Percentiles rank a stretch among this genome's conserved stretches.
Conservation (phyloP, 2,329 filamentous ascomycete species). For the Kalmusia sp. region DNA sequence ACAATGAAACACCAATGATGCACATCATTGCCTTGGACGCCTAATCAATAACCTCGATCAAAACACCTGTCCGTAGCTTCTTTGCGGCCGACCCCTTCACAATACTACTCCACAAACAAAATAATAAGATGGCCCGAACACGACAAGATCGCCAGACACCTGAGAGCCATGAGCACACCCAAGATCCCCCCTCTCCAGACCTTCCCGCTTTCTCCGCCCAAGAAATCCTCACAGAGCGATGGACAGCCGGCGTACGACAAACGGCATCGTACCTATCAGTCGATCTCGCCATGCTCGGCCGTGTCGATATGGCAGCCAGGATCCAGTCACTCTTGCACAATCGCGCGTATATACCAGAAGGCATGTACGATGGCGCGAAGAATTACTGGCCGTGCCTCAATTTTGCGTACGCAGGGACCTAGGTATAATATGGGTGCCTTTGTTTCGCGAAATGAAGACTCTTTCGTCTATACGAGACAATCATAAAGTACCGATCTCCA, state of each 20-base stretch:
- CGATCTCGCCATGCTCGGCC: constrained; percentile 2
- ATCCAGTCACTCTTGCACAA: constrained; percentile 2
- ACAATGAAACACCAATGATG: too few species aligned
- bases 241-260: not conserved
- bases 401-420: constrained; percentile 1
- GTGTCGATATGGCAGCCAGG: not conserved
- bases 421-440: too few species aligned
- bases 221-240: not conserved
- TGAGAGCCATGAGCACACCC: not conserved
- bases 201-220: not conserved
- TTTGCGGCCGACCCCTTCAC: too few species aligned
- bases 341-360: constrained; percentile 1
- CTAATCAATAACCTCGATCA: too few species aligned
- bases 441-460: too few species aligned
- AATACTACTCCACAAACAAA: too few species aligned
- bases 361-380: constrained; percentile 2
- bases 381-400: not conserved
- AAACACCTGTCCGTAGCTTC: too few species aligned
- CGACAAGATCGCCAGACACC: not conserved
- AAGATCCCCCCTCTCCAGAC: not conserved
- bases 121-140: too few species aligned
- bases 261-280: not conserved
- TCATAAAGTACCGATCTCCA: too few species aligned
- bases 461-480: too few species aligned
- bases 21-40: too few species aligned